phyloP scores from a whole-genome alignment of 2,329 filamentous ascomycete genomes.

The Massarina eburnea region DNA sequence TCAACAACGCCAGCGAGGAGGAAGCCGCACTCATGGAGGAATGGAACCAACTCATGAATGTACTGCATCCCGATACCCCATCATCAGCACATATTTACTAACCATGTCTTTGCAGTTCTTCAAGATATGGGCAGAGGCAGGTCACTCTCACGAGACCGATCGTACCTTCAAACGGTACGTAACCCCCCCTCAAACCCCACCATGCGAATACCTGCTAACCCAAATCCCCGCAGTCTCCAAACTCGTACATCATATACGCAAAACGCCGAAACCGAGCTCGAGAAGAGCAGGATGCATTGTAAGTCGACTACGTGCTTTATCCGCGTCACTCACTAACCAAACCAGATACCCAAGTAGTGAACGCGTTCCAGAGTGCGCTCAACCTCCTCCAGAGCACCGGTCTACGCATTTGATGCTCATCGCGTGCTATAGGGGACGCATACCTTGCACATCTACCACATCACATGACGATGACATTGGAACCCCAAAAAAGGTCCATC shows the following conservation, averaged over 20 bases:
- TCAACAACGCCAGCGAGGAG: constrained; percentile 62
- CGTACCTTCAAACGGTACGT: constrained; percentile 21
- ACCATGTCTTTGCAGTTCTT: constrained; percentile 70
- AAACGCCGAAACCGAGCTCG: constrained; percentile 69
- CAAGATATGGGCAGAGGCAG: constrained; percentile 73
- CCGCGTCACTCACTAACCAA: constrained; percentile 1
- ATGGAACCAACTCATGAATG: constrained; percentile 55
- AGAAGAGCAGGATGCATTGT: constrained; percentile 80
- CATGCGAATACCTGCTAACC: too few relatives aligned
- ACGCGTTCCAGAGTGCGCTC: constrained; percentile 54
- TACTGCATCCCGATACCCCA: constrained; percentile 14
- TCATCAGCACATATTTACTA: constrained; percentile 4
- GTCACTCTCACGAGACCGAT: constrained; percentile 71
- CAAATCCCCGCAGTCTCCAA: constrained; percentile 66
- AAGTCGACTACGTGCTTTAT: constrained; percentile 38
- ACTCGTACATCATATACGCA: constrained; percentile 78
- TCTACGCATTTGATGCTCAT: constrained; percentile 29
- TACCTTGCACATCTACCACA: constrained; percentile 18
- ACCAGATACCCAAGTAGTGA: constrained; percentile 49
- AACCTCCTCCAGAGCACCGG: constrained; percentile 40
- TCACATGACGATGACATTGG: not conserved
- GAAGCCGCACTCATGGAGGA: constrained; percentile 69
- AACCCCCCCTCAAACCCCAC: not conserved
- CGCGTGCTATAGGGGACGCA: constrained; percentile 23
- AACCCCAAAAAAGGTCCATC: not conserved